phyloP scores from a whole-genome alignment of 192 early-diverging fungal genomes.

The Funneliformis mosseae region DNA sequence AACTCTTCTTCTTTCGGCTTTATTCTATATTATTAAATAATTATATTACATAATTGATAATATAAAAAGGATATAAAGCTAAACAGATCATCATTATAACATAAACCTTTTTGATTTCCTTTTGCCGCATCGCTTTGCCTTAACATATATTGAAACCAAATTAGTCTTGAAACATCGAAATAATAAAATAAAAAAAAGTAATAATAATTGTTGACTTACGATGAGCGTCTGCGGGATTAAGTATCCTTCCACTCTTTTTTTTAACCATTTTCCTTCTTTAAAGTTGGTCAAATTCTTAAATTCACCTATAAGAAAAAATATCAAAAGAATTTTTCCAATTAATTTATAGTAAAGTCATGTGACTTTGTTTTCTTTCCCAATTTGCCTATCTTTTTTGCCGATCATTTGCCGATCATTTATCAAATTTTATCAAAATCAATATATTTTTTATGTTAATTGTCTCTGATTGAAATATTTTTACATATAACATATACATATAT shows the following conservation, averaged over 20 bases:
- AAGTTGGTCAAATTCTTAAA: no score
- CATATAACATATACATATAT: no score
- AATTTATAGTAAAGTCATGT: no score
- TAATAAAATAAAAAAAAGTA: not conserved
- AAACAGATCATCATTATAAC: not conserved
- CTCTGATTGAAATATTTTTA: no score
- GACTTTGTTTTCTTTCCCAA: no score
- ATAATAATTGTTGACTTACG: conserved; percentile 9
- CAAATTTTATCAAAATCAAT: no score
- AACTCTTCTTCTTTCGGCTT: conserved; percentile 61
- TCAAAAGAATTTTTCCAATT: no score
- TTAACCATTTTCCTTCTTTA: conserved; percentile 35
- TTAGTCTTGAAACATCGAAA: conserved; percentile 34
- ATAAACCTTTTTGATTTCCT: conserved; percentile 61
- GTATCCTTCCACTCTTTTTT: conserved; percentile 44
- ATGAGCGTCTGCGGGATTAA: conserved; percentile 51
- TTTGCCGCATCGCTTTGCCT: conserved; percentile 56
- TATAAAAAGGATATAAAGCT: not conserved
- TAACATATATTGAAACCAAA: not conserved
- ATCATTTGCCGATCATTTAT: no score
- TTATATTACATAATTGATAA: not conserved
- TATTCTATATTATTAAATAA: conserved; percentile 52
- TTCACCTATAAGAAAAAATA: no score
- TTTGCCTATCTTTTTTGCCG: no score
- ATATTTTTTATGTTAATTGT: no score